Evolutionary conservation across 129 eudicot species (phyloP).

Genomic region (Dittrichia graveolens): DNA sequence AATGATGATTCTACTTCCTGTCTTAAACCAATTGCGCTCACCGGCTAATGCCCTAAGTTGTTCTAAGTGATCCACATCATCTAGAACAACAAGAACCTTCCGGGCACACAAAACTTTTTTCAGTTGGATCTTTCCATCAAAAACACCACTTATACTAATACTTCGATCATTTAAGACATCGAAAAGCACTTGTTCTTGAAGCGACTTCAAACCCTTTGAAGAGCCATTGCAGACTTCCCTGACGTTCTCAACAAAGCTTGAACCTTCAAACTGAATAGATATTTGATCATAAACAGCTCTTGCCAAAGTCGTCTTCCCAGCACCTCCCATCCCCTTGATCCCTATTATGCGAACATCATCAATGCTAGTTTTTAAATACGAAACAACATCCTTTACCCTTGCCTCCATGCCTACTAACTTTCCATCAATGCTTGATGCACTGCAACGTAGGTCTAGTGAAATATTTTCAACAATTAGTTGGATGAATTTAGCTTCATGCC

Average conservation of each 20-base stretch:
- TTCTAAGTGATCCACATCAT: constrained; percentile 18
- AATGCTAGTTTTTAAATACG: not conserved
- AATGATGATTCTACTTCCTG: too few species aligned
- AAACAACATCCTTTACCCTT: not conserved
- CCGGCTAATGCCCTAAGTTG: constrained; percentile 23
- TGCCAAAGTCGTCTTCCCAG: constrained; percentile 12
- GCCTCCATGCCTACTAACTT: constrained; percentile 23
- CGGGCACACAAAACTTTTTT: not conserved
- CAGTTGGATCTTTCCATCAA: not conserved
- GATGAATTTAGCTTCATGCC: not conserved
- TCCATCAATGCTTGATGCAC: not conserved
- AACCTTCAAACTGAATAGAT: not conserved
- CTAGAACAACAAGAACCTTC: constrained; percentile 23
- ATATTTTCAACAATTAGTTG: not conserved
- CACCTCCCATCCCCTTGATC: constrained; percentile 24
- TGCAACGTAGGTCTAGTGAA: not conserved
- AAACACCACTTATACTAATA: not conserved
- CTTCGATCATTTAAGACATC: not conserved
- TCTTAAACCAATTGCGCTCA: constrained; percentile 16
- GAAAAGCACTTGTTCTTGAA: constrained; percentile 1
- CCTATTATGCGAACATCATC: constrained; percentile 20
- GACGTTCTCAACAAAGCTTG: too few species aligned
- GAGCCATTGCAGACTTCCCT: not conserved
- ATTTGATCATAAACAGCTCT: constrained; percentile 9
- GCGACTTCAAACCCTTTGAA: not conserved